Conservation (phyloP, 1,139 yeast genomes). For the Candida smagusa region DNA sequence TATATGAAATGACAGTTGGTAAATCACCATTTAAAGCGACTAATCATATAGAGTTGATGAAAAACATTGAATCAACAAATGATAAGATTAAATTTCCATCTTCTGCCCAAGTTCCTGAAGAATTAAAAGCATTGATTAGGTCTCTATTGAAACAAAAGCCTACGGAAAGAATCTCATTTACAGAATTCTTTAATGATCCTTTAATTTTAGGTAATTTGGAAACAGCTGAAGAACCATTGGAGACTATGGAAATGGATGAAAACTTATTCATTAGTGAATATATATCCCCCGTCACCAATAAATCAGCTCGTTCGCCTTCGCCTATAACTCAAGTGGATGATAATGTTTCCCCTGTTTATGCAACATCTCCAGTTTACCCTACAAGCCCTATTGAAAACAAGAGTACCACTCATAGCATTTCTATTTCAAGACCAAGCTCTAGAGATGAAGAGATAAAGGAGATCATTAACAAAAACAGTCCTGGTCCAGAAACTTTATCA, state of each 20-base stretch:
- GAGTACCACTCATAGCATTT: slow-evolving; percentile 3
- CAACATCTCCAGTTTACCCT: not conserved
- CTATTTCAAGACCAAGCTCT: slow-evolving; percentile 10
- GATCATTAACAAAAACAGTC: slow-evolving; percentile 42
- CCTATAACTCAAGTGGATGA: slow-evolving; percentile 12
- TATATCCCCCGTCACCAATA: slow-evolving; percentile 35
- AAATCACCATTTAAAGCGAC: slow-evolving; percentile 93
- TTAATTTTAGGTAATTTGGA: slow-evolving; percentile 46
- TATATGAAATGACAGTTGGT: slow-evolving; percentile 93
- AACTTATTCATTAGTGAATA: slow-evolving; percentile 83
- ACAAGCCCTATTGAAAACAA: not conserved
- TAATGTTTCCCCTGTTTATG: slow-evolving; percentile 2
- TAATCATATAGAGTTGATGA: slow-evolving; percentile 84
- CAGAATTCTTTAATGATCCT: slow-evolving; percentile 75
- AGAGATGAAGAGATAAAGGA: slow-evolving; percentile 46
- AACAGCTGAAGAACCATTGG: slow-evolving; percentile 55
- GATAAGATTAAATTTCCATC: slow-evolving; percentile 77
- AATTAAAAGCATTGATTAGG: slow-evolving; percentile 66
- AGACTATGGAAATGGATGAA: slow-evolving; percentile 69
- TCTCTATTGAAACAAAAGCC: slow-evolving; percentile 81
- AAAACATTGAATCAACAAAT: slow-evolving; percentile 77
- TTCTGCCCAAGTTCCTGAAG: slow-evolving; percentile 56
- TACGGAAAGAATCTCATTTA: slow-evolving; percentile 80
- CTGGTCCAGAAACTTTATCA: slow-evolving; percentile 33
- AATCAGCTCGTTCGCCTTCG: not conserved